Conservation (phyloP, 306 rosid genomes). For the Abrus pulchellus region DNA sequence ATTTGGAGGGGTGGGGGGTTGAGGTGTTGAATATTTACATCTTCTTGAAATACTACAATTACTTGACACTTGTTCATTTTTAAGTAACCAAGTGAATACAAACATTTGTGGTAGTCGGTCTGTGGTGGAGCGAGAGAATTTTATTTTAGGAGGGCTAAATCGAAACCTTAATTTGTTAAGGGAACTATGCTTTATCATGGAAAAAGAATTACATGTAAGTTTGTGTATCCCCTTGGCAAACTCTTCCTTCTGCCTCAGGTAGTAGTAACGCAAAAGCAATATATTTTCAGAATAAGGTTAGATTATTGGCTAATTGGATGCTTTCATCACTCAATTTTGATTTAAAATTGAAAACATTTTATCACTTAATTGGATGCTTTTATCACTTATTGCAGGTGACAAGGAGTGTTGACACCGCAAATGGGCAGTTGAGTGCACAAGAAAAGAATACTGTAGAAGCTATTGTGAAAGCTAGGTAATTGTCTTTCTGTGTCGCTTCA, state of each 20-base stretch:
- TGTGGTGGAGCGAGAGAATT: not conserved
- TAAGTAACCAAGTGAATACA: constrained; percentile 24
- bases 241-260: not conserved
- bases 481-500: constrained; percentile 25
- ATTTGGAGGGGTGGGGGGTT: not conserved
- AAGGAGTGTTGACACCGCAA: constrained; percentile 84
- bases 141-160: not conserved
- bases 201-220: not conserved
- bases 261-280: constrained; percentile 9
- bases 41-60: constrained; percentile 19
- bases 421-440: constrained; percentile 88
- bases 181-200: not conserved
- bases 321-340: not conserved
- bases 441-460: constrained; percentile 90
- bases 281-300: constrained; percentile 24
- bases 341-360: not conserved
- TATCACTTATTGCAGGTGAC: constrained; percentile 71
- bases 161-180: not conserved
- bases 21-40: constrained; percentile 28
- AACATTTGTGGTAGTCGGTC: not conserved
- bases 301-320: constrained; percentile 3
- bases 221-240: constrained; percentile 20
- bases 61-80: constrained; percentile 9
- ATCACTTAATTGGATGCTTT: not conserved
- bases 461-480: constrained; percentile 93